These are phyloP conservation scores for Taphrina communis DNA, from an alignment of 1,139 yeast genomes.

Conservation along the genomic window DNA sequence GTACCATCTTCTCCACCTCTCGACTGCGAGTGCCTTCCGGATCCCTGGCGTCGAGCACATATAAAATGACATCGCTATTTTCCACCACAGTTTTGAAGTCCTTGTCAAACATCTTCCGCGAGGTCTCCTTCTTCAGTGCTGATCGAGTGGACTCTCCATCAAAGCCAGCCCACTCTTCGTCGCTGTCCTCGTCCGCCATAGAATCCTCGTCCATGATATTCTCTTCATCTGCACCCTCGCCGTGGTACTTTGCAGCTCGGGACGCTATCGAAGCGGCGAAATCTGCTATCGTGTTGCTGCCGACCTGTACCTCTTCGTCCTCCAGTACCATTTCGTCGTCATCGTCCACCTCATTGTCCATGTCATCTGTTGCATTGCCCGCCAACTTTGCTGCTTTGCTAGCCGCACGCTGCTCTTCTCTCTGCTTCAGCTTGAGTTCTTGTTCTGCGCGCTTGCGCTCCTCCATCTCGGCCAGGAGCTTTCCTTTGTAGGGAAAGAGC, in stretches of 20 bases:
- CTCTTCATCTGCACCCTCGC: slow-evolving; percentile 55
- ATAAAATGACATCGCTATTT: slow-evolving; percentile 84
- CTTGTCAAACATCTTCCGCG: slow-evolving; percentile 74
- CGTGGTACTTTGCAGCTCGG: slow-evolving; percentile 63
- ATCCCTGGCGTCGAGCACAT: slow-evolving; percentile 95
- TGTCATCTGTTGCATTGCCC: slow-evolving; percentile 49
- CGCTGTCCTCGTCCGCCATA: slow-evolving; percentile 50
- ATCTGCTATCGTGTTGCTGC: slow-evolving; percentile 54
- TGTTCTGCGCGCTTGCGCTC: slow-evolving; percentile 65
- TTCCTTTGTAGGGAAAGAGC: slow-evolving; percentile 89
- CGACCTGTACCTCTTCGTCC: slow-evolving; percentile 57
- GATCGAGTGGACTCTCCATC: slow-evolving; percentile 52
- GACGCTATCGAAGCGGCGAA: slow-evolving; percentile 86
- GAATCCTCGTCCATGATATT: slow-evolving; percentile 49
- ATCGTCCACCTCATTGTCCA: slow-evolving; percentile 42
- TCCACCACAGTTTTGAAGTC: slow-evolving; percentile 86
- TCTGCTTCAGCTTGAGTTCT: slow-evolving; percentile 63
- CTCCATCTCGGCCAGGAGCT: slow-evolving; percentile 80
- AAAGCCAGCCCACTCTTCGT: slow-evolving; percentile 54
- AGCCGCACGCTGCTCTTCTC: slow-evolving; percentile 56
- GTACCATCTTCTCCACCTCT: slow-evolving; percentile 86
- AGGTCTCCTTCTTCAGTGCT: slow-evolving; percentile 61
- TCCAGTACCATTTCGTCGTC: slow-evolving; percentile 47
- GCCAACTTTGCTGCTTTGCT: slow-evolving; percentile 53
- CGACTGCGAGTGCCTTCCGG: slow-evolving; percentile 94